Conservation (phyloP, 805 yeast species). For the Metschnikowia aberdeeniae region DNA sequence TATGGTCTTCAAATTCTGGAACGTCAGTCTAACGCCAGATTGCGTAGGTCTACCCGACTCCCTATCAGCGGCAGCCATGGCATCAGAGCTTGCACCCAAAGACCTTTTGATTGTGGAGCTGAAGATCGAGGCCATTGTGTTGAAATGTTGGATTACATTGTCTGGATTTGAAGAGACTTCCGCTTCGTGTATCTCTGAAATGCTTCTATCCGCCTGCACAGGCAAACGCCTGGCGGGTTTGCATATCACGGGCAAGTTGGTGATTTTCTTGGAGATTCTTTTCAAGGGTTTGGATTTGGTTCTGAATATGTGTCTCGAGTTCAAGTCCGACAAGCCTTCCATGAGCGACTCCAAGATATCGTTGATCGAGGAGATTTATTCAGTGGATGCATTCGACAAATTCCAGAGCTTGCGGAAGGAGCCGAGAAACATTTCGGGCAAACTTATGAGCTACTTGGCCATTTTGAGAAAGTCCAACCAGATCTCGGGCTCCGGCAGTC, state of each 20-base stretch:
- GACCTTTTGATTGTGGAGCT: constrained; percentile 57
- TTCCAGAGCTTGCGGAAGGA: constrained; percentile 47
- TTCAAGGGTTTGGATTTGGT: constrained; percentile 70
- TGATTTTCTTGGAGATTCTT: constrained; percentile 68
- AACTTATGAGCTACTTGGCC: constrained; percentile 84
- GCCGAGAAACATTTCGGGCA: constrained; percentile 85
- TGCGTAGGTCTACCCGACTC: constrained; percentile 44
- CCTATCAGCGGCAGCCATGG: constrained; percentile 7
- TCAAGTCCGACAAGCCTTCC: constrained; percentile 14
- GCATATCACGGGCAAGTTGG: constrained; percentile 63
- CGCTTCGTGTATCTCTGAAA: constrained; percentile 84
- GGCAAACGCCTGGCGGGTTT: constrained; percentile 68
- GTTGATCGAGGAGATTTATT: constrained; percentile 23
- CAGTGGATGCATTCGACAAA: constrained; percentile 18
- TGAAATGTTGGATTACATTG: constrained; percentile 79
- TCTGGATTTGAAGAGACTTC: constrained; percentile 88
- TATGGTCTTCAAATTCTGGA: constrained; percentile 97
- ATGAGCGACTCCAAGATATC: constrained; percentile 13
- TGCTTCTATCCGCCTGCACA: constrained; percentile 79
- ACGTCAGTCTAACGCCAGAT: constrained; percentile 67
- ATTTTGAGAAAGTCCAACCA: constrained; percentile 61
- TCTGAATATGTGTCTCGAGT: constrained; percentile 20
- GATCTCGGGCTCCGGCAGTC: constrained; percentile 35
- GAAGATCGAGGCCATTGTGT: constrained; percentile 53
- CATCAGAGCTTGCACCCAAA: constrained; percentile 31